Base-by-base conservation (phyloP, 2,329 filamentous ascomycete genomes). In the Paecilomyces sp. region DNA sequence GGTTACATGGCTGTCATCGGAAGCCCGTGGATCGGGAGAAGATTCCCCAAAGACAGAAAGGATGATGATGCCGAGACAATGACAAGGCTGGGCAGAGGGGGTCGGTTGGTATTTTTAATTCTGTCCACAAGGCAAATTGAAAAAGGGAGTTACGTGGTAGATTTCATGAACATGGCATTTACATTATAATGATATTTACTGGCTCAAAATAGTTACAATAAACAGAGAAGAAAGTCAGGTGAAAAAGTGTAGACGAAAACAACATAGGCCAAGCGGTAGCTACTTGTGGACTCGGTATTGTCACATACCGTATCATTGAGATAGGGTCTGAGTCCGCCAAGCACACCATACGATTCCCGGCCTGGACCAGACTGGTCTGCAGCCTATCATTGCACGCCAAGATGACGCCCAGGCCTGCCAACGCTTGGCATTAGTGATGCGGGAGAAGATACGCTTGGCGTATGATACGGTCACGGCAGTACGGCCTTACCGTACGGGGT, bases 11-110 rank as follows among this genome's bases (percentile, higher is more conserved):
- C 34, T 13, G 34, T n/a, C 12, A 41, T 5, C 8, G 3, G n/a
- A 41, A 4, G 41, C 5, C 41, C 41, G 41, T 47, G 41, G 41
- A 47, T 47, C 41, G 41, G n/a, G 41, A 18, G 15, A 55, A 58
- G 30, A 13, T 52, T 28, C 25, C 52, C 24, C 51, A 59, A 34
- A 31, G 36, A 12, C 47, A 18, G 28, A 3, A 22, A 41, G 22
- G 25, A 51, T 28, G 25, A 28, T 28, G 57, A 55, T 61, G 58
- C 61, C 62, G 63, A 65, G 60, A 47, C 60, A 60, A 63, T 54
- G 62, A 61, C 61, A 54, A 57, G 25, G 58, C 63, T 63, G 57
- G 59, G 60, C 61, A 57, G 51, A 53, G 22, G 18, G 11, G 51
- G 15, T 8, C 3, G n/a, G 36, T 28, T 28, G 25, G 25, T 28